A percentile compares a stretch with the other conserved stretches of the same genome.
Evolutionary conservation across 2,329 filamentous ascomycete genomes (phyloP).

Genomic region (Penicillium frequentans): DNA sequence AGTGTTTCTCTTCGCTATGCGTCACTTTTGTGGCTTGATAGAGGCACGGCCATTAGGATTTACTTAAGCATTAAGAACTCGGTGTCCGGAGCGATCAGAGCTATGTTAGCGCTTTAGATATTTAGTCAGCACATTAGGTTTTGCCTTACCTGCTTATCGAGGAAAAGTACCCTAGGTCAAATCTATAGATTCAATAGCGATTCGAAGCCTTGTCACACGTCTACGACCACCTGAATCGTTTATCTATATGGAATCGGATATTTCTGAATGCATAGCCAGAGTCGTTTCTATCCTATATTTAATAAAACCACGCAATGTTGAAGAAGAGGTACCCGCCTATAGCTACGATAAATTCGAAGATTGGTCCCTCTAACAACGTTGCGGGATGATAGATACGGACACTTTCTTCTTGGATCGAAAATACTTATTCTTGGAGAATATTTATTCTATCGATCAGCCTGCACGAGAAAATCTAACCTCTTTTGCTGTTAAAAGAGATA

Average conservation of each 20-base stretch:
- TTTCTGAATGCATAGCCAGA: neutral
- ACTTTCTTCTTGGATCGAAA: slow-evolving; percentile 12
- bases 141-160: slow-evolving; percentile 3
- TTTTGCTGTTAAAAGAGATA: slow-evolving; percentile 9
- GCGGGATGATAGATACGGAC: slow-evolving; percentile 10
- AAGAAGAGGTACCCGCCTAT: too few relatives aligned
- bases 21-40: slow-evolving; percentile 14
- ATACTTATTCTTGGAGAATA: slow-evolving; percentile 15
- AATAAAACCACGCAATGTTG: too few relatives aligned
- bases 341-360: neutral
- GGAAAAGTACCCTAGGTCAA: too few relatives aligned
- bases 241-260: slow-evolving; percentile 4
- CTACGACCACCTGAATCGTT: slow-evolving; percentile 14
- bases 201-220: slow-evolving; percentile 6
- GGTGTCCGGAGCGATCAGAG: slow-evolving; percentile 6
- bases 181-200: slow-evolving; percentile 4
- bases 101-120: slow-evolving; percentile 7
- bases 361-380: slow-evolving; percentile 9
- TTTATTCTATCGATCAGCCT: slow-evolving; percentile 4
- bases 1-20: slow-evolving; percentile 18
- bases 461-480: slow-evolving; percentile 1
- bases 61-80: neutral
- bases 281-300: too few relatives aligned
- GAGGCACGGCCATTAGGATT: slow-evolving; percentile 3
- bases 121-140: slow-evolving; percentile 4